These are phyloP conservation scores for Solanum appendiculatum DNA, from an alignment of 257 asterid species.

Conservation along the genomic window DNA sequence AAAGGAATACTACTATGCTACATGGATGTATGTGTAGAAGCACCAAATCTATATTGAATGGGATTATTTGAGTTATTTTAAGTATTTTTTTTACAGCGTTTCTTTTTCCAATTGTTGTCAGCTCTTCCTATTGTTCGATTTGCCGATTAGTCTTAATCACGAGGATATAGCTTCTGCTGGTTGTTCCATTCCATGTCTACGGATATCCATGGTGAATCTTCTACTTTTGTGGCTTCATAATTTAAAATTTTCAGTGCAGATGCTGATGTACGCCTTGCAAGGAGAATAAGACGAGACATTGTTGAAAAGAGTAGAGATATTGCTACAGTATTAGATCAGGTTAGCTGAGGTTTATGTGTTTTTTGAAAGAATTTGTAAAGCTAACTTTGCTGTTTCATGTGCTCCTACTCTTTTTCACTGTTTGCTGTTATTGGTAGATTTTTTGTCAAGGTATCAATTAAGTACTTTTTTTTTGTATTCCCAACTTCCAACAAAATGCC, in stretches of 20 bases:
- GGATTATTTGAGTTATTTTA: background rate
- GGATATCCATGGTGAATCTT: background rate
- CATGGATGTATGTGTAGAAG: background rate
- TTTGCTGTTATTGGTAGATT: background rate
- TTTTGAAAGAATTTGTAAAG: background rate
- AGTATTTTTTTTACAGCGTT: background rate
- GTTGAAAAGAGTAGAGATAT: slow-evolving; percentile 90
- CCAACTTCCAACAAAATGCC: background rate
- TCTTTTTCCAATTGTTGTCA: background rate
- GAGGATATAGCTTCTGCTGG: background rate
- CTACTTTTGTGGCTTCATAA: slow-evolving; percentile 23
- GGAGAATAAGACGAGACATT: slow-evolving; percentile 96
- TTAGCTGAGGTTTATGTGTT: slow-evolving; percentile 5
- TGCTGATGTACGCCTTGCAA: slow-evolving; percentile 96
- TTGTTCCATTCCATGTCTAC: background rate
- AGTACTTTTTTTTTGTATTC: background rate
- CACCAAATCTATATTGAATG: background rate
- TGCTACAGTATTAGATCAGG: slow-evolving; percentile 88
- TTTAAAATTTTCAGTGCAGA: slow-evolving; percentile 54
- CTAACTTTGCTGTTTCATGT: background rate
- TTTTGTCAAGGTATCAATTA: background rate
- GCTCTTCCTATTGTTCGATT: background rate
- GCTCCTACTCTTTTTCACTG: background rate
- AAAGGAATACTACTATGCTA: background rate
- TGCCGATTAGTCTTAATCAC: background rate